Percentiles rank a stretch among this genome's conserved stretches.
These are phyloP conservation scores for Termitomyces sp. DNA, from an alignment of 768 basidiomycete species.

Conservation along the genomic window DNA sequence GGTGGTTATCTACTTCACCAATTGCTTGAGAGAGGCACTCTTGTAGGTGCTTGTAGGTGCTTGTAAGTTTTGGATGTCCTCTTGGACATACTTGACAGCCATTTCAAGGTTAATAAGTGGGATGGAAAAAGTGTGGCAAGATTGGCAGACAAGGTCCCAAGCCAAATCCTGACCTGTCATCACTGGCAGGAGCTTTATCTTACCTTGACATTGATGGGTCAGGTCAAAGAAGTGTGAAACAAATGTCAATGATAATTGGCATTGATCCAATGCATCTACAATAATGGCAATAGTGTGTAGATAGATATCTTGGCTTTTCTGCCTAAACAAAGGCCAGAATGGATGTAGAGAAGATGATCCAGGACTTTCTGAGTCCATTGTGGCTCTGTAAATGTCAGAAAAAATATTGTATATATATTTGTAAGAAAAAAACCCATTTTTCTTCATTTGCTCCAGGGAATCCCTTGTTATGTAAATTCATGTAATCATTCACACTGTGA, in stretches of 20 bases:
- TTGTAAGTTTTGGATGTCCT: slow-evolving; percentile 1
- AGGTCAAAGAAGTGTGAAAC: background rate
- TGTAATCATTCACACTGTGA: no score
- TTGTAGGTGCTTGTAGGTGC: background rate
- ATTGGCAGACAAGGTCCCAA: background rate
- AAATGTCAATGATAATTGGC: background rate
- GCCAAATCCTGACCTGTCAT: slow-evolving; percentile 2
- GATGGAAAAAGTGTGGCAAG: background rate
- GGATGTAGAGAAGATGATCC: background rate
- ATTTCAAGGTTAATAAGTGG: background rate
- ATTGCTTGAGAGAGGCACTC: background rate
- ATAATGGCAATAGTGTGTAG: background rate
- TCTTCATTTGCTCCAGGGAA: no score
- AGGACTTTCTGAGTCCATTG: no score
- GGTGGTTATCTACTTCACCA: background rate
- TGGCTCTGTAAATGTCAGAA: no score
- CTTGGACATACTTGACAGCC: background rate
- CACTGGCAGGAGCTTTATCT: background rate
- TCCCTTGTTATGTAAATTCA: no score
- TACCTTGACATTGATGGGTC: background rate
- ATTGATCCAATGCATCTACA: slow-evolving; percentile 7
- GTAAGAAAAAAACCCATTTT: no score
- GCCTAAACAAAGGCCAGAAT: background rate
- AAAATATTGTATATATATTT: no score
- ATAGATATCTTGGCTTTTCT: background rate